Conservation (phyloP, 148 eudicot species). For the Camellia sinensis region DNA sequence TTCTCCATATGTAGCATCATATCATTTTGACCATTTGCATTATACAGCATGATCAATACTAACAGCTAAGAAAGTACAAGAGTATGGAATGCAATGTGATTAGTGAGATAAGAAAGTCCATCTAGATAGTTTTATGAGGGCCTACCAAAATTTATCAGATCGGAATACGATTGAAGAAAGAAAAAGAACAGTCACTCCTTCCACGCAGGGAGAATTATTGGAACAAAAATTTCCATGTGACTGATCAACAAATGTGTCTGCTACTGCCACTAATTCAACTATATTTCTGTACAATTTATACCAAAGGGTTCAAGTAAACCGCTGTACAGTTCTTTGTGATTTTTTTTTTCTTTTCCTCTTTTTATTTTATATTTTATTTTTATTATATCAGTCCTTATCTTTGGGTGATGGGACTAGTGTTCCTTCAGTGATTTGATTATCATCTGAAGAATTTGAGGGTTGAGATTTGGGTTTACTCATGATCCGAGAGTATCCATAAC, state of each 20-base stretch:
- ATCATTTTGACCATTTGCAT: background rate
- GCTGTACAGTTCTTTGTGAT: constrained; percentile 5
- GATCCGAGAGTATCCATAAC: too few species aligned
- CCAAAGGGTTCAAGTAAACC: constrained; percentile 2
- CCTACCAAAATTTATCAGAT: background rate
- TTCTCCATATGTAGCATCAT: too few species aligned
- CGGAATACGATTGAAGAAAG: too few species aligned
- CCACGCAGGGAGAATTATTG: too few species aligned
- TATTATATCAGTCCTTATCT: background rate
- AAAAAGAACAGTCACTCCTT: too few species aligned
- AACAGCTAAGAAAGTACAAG: background rate
- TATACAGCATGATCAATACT: background rate
- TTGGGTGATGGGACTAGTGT: constrained; percentile 38
- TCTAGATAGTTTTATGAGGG: background rate
- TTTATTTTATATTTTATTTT: too few species aligned
- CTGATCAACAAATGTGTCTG: background rate
- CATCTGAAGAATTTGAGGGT: constrained; percentile 57
- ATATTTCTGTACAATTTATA: constrained; percentile 17
- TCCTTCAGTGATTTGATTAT: constrained; percentile 61
- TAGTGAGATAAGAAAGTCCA: background rate
- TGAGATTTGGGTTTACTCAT: too few species aligned
- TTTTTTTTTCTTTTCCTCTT: too few species aligned
- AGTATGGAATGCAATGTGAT: background rate
- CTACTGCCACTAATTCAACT: constrained; percentile 18
- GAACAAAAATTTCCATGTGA: too few species aligned